These are phyloP conservation scores for Ophiocordyceps camponoti-leonardi DNA, from an alignment of 2,329 filamentous ascomycete genomes.

Conservation along the genomic window DNA sequence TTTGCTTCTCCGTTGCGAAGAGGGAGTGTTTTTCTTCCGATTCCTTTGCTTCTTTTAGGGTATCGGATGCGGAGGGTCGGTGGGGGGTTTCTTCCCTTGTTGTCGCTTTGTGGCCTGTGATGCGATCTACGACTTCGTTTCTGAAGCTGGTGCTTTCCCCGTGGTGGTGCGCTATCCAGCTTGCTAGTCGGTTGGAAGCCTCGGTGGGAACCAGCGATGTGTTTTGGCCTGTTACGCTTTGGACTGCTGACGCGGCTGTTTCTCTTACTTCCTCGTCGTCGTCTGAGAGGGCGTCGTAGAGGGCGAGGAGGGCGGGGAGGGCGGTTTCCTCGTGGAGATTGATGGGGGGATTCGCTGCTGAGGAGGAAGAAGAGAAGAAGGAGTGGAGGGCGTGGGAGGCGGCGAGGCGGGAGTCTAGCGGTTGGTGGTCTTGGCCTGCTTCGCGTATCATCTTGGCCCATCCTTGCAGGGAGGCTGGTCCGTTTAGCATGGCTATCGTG, in stretches of 20 bases:
- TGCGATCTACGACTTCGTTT: slow-evolving; percentile 21
- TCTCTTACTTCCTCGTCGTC: slow-evolving; percentile 82
- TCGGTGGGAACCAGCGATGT: slow-evolving; percentile 25
- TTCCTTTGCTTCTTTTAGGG: slow-evolving; percentile 27
- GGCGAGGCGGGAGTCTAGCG: slow-evolving; percentile 48
- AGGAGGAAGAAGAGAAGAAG: slow-evolving; percentile 19
- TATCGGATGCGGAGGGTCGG: slow-evolving; percentile 14
- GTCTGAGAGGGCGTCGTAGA: slow-evolving; percentile 69
- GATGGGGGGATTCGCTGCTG: slow-evolving; percentile 3
- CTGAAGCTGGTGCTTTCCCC: slow-evolving; percentile 18
- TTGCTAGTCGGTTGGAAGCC: slow-evolving; percentile 26
- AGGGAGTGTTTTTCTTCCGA: slow-evolving; percentile 42
- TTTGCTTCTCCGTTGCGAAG: slow-evolving; percentile 83
- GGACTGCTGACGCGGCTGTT: slow-evolving; percentile 34
- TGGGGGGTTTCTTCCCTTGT: neutral
- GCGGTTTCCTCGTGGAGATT: slow-evolving; percentile 15
- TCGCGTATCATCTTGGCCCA: slow-evolving; percentile 35
- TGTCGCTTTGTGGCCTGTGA: slow-evolving; percentile 13
- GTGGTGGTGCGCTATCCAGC: slow-evolving; percentile 22
- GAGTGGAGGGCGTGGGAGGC: slow-evolving; percentile 36
- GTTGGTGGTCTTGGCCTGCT: slow-evolving; percentile 32
- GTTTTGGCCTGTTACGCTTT: slow-evolving; percentile 20
- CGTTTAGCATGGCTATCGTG: slow-evolving; percentile 18
- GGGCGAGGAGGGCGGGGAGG: slow-evolving; percentile 40
- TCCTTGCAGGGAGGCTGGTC: slow-evolving; percentile 8